Conservation (phyloP, 345 rosid species). For the Salix arbutifolia region DNA sequence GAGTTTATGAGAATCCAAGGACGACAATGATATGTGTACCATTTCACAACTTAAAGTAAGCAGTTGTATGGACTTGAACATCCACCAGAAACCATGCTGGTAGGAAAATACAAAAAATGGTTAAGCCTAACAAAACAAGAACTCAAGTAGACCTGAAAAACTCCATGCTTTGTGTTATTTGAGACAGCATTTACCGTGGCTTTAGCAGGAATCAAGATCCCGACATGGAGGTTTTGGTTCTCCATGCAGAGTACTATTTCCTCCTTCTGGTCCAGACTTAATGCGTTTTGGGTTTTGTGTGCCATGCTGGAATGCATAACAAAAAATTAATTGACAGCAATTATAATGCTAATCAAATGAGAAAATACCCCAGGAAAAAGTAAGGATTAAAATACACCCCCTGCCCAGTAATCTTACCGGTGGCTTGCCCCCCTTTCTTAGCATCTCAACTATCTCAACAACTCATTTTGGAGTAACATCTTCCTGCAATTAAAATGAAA, state of each 20-base stretch:
- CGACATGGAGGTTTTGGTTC: constrained; percentile 91
- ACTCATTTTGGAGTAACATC: constrained; percentile 84
- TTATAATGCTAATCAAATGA: background rate
- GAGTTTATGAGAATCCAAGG: background rate
- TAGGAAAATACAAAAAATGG: constrained; percentile 17
- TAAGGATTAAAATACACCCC: background rate
- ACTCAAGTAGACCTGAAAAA: constrained; percentile 18
- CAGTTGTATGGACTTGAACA: constrained; percentile 11
- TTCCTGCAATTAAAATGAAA: constrained; percentile 58
- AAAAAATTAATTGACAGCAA: background rate
- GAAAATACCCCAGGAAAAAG: background rate
- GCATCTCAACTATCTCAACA: constrained; percentile 81
- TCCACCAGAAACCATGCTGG: constrained; percentile 27
- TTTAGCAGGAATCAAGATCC: constrained; percentile 86
- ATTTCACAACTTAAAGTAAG: constrained; percentile 19
- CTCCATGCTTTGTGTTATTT: constrained; percentile 22
- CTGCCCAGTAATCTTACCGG: constrained; percentile 49
- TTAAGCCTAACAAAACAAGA: constrained; percentile 18
- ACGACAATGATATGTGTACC: constrained; percentile 6
- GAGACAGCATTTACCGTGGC: constrained; percentile 12
- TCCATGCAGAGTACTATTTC: constrained; percentile 64
- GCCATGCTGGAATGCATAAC: constrained; percentile 52
- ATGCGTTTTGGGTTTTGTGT: constrained; percentile 87
- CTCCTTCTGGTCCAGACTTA: constrained; percentile 94
- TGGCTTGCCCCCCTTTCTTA: constrained; percentile 84